Evolutionary conservation across 192 early-diverging fungal genomes (phyloP), one percentile per base, ranked within the genome.

Genomic region (Coemansia sp.): DNA sequence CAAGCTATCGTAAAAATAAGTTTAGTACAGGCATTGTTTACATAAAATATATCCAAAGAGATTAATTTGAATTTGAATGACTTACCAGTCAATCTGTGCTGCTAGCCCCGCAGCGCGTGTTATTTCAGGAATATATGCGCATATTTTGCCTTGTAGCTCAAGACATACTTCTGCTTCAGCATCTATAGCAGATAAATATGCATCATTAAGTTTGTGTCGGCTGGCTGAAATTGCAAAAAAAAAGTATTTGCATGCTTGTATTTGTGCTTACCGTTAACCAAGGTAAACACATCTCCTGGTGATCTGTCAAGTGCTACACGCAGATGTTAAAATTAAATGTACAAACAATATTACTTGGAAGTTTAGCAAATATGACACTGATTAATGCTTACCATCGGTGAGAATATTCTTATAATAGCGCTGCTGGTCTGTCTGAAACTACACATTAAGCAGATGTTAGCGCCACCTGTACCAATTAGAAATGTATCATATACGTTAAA

Each of bases 81-180:
- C 62, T 60, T 83, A 89, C 90, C 91, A 79, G 48, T 79, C 77
- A n/a, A 79, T 58, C 40, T 71, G 71, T 1, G 77, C 62, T 6
- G 68, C 53, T 22, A 74, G 50, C 8, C 74, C 71, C 2, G 54
- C 79, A 22, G 91, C 93, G 5, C 87, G 79, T 0, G 55, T 61
- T 48, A 96, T 87, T 3, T 82, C 65, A 3, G 88, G 62, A 1
- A 88, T 60, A 40, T 85, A 84, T 2, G 85, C 69, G 5, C 77
- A 59, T 4, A 85, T 88, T 62, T 91, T 78, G 21, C 85, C 86
- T 51, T 88, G 88, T 5, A 97, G 73, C 11, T 67, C 66, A 31
- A 96, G 89, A 21, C 94, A 68, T 0, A 93, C 84, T 60, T 93
- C 94, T 7, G 94, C 88, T 62, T 96, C 94, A 51, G 86, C 83